A percentile compares a stretch with the other conserved stretches of the same genome.
phyloP scores from a whole-genome alignment of 1,284 basidiomycete species.

The Apiotrichum montevideense region DNA sequence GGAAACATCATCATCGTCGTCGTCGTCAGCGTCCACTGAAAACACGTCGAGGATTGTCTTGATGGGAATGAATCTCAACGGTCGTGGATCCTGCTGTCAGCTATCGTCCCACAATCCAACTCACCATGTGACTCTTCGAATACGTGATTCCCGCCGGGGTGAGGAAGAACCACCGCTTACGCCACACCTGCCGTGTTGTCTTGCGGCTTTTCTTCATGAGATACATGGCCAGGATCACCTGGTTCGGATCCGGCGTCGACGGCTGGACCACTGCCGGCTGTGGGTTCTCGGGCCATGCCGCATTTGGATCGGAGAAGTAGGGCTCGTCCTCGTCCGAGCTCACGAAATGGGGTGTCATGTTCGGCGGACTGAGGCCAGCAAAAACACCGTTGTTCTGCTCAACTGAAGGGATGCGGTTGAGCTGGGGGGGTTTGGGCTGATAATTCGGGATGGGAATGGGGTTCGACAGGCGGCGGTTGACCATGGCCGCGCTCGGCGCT shows the following conservation, averaged over 20 bases:
- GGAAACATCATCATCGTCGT: conserved; percentile 12
- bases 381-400: not conserved
- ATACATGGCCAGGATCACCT: conserved; percentile 79
- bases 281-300: conserved; percentile 14
- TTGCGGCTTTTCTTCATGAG: conserved; percentile 83
- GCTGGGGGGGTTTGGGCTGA: conserved; percentile 42
- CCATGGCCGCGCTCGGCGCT: conserved; percentile 4
- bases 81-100: conserved; percentile 65
- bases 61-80: conserved; percentile 78
- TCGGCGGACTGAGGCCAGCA: conserved; percentile 8
- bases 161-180: conserved; percentile 87
- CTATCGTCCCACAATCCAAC: conserved; percentile 43
- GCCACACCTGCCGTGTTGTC: conserved; percentile 85
- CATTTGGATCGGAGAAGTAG: conserved; percentile 28
- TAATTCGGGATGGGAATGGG: conserved; percentile 5
- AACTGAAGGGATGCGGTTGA: not conserved
- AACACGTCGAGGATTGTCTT: conserved; percentile 84
- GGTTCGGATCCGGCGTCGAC: conserved; percentile 55
- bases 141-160: conserved; percentile 75
- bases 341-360: conserved; percentile 3
- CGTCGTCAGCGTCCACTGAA: conserved; percentile 50
- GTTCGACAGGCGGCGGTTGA: conserved; percentile 11
- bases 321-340: conserved; percentile 31
- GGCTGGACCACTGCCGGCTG: not conserved
- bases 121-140: conserved; percentile 80